Base-by-base conservation (phyloP, 768 basidiomycete species). In the Mycena polygramma region DNA sequence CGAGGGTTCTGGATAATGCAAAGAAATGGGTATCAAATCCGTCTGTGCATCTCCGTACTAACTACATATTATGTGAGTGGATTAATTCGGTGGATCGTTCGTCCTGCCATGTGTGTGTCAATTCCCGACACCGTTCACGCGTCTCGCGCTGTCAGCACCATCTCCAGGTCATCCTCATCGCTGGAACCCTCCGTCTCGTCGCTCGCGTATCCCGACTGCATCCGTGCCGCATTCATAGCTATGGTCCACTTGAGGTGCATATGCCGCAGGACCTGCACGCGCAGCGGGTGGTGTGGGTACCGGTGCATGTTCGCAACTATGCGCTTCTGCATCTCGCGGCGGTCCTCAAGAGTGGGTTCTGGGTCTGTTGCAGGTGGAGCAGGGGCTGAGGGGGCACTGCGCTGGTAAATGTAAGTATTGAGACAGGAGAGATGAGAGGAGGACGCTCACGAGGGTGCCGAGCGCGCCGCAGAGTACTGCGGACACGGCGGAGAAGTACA, bases 161-260 rank as follows among this genome's bases (percentile, higher is more conserved):
- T 9, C 54, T 70, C 69, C 19, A 66, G 45, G 39, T 70, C 63
- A n/a, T 70, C 69, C 57, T 70, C 69, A 8, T 70, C 69, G 37
- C 68, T 63, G 46, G 24, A 13, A 15, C 52, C n/a, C 52, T 64
- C 53, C 39, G 55, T 52, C 41, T 70, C 63, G 30, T 65, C 64
- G 54, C 64, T 66, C 46, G 58, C 53, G n/a, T 70, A 61, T 24
- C 69, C 69, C 4, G 63, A 64, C 15, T 57, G 51, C 11, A 58
- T n/a, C 19, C 43, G 63, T 7, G 39, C 57, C 36, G 64, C 39
- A 41, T 57, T 54, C 64, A 60, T 66, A 4, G 69, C 52, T 36
- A 68, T 52, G 24, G 58, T 68, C 68, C 72, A 73, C 39, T 73
- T 69, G 22, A 73, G 68, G 46, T 73, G 72, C 68, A 66, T 64